Percentiles rank a stretch among this genome's conserved stretches.
phyloP scores from a whole-genome alignment of 163 green algal species.

The Scenedesmus sp. region DNA sequence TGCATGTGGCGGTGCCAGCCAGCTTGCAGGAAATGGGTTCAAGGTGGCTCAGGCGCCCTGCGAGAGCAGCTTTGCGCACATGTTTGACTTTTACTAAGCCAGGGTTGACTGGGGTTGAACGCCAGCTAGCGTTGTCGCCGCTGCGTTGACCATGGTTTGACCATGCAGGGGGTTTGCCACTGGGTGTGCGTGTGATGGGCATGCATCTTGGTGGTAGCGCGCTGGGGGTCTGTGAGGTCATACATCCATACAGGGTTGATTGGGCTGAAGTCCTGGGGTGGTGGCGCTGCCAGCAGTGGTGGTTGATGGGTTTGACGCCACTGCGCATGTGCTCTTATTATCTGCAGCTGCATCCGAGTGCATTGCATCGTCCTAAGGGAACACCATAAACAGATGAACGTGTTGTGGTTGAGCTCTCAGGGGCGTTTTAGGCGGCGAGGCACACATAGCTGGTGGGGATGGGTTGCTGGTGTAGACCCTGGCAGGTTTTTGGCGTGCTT shows the following conservation, averaged over 20 bases:
- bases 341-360: neutral
- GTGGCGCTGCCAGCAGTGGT: neutral
- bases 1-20: no score
- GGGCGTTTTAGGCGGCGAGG: neutral
- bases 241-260: neutral
- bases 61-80: conserved; percentile 30
- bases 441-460: neutral
- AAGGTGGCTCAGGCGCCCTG: neutral
- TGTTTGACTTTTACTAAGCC: conserved; percentile 39
- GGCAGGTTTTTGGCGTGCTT: neutral
- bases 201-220: neutral
- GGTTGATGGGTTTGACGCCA: neutral
- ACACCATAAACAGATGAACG: neutral
- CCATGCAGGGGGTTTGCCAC: neutral
- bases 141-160: neutral
- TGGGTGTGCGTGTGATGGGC: neutral
- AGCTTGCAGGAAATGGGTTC: neutral
- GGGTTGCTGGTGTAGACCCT: neutral
- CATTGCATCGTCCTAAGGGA: neutral
- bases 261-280: neutral
- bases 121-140: no score
- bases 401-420: neutral
- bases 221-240: neutral
- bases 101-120: no score
- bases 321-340: neutral